phyloP scores from a whole-genome alignment of 805 yeast genomes.

The Dipodascus albidus region DNA sequence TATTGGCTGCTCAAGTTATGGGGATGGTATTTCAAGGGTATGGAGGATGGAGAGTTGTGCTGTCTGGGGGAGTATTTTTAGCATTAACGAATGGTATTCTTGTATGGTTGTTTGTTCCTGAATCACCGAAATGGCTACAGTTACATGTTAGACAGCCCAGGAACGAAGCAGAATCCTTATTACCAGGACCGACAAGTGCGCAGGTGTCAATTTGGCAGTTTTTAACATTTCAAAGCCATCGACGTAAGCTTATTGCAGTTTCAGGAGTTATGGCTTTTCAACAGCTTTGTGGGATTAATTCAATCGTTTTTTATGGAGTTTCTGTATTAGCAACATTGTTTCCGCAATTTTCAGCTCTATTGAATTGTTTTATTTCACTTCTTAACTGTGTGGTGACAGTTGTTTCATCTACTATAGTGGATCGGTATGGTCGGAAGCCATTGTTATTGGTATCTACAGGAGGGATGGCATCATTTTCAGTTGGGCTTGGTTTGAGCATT shows the following conservation, averaged over 20 bases:
- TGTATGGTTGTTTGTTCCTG: constrained; percentile 35
- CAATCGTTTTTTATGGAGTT: constrained; percentile 89
- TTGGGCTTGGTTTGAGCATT: constrained; percentile 58
- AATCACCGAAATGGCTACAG: constrained; percentile 78
- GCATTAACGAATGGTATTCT: constrained; percentile 39
- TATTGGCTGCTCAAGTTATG: constrained; percentile 62
- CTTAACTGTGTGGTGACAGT: constrained; percentile 68
- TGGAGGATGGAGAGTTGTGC: constrained; percentile 59
- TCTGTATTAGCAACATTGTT: constrained; percentile 60
- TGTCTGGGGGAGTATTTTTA: constrained; percentile 48
- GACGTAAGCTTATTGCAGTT: constrained; percentile 51
- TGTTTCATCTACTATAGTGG: constrained; percentile 65
- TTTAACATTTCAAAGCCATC: constrained; percentile 38
- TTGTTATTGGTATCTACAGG: constrained; percentile 53
- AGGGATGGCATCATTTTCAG: constrained; percentile 56
- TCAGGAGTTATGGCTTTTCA: constrained; percentile 70
- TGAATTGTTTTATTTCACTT: constrained; percentile 68
- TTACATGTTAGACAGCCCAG: no score
- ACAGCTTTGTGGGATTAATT: constrained; percentile 87
- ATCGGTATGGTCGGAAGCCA: constrained; percentile 62
- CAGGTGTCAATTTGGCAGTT: constrained; percentile 27
- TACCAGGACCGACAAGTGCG: not conserved
- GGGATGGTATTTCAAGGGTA: constrained; percentile 60
- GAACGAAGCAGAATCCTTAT: not conserved
- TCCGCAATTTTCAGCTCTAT: constrained; percentile 57